These are phyloP conservation scores for Fagopyrum esculentum DNA, from an alignment of 148 eudicot genomes.

Conservation along the genomic window DNA sequence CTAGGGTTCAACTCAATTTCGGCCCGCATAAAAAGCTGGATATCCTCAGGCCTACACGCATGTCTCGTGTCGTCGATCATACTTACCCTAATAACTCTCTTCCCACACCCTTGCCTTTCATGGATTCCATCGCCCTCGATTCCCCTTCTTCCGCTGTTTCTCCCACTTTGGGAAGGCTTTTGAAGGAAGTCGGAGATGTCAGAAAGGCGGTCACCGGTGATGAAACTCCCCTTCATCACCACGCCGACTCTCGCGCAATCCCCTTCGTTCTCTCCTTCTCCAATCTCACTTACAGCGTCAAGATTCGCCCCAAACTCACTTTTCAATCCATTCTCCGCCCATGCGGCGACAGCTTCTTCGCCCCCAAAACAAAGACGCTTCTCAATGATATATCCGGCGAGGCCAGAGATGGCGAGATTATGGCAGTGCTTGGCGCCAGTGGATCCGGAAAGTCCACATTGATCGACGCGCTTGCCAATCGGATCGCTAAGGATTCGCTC, in stretches of 20 bases:
- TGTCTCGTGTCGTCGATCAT: slow-evolving; percentile 38
- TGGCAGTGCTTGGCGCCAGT: slow-evolving; percentile 79
- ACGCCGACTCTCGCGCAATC: slow-evolving; percentile 40
- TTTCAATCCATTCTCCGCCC: slow-evolving; percentile 13
- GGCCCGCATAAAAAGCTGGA: slow-evolving; percentile 12
- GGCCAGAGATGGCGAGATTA: slow-evolving; percentile 71
- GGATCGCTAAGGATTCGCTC: slow-evolving; percentile 65
- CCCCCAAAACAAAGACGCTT: slow-evolving; percentile 38
- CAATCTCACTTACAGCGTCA: slow-evolving; percentile 32
- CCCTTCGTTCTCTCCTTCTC: slow-evolving; percentile 39
- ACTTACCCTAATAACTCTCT: slow-evolving; percentile 11
- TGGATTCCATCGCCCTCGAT: slow-evolving; percentile 14
- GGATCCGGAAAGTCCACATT: slow-evolving; percentile 91
- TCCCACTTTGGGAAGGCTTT: slow-evolving; percentile 61
- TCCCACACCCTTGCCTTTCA: slow-evolving; percentile 14
- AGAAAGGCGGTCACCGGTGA: slow-evolving; percentile 55
- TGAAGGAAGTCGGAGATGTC: slow-evolving; percentile 63
- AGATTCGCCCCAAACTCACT: slow-evolving; percentile 24
- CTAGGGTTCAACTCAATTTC: neutral
- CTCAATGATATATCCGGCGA: slow-evolving; percentile 72
- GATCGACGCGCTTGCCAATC: slow-evolving; percentile 78
- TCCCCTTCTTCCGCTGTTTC: slow-evolving; percentile 12
- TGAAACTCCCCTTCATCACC: slow-evolving; percentile 71
- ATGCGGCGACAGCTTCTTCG: slow-evolving; percentile 16
- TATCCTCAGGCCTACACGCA: slow-evolving; percentile 13